Evolutionary conservation across 768 basidiomycete species (phyloP), one percentile per base, ranked within the genome.

Genomic region (Lactifluus rugatus): DNA sequence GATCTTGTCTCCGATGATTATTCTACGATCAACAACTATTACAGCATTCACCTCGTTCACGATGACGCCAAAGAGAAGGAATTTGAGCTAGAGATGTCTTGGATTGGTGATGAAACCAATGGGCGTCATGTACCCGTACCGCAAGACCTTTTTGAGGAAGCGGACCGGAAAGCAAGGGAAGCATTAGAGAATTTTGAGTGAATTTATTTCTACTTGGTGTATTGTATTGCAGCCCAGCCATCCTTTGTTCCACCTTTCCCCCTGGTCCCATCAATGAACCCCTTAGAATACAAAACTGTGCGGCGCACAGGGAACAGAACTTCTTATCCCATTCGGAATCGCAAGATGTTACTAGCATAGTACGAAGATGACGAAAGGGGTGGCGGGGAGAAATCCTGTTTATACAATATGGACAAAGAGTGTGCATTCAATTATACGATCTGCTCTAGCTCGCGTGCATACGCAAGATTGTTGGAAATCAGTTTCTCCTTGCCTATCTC

Each of bases 61-160:
- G 95, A 98, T 62, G 96, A 98, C 69, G 85, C 89, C 61, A 96
- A 97, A 72, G 94, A 97, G 75, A 98, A 97, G 69, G 90, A 94
- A 50, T 98, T 99, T 63, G 96, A 98, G 69, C 81, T 99, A 26
- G 96, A 99, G 73, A 82, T 99, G 80, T 89, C 93, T 36, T 99
- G 96, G 96, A 84, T 97, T 58, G 83, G 93, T 39, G 78, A 82
- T 34, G 91, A 95, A 72, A 89, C 87, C 32, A 81, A 84, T 31
- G 83, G 83, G 53, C 70, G 84, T 48, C 93, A 97, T 71, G 77
- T 82, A 25, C 80, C 83, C 25, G 91, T 99, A 54, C 96, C 96
- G 48, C 80, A 80, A 60, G 93, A 93, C 32, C 75, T 97, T 58
- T 76, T 85, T 45, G 80, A 81, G 23, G 92, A 94, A 68, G 96